Percentiles rank a stretch among this genome's conserved stretches.
Evolutionary conservation across 2,329 filamentous ascomycete genomes (phyloP).

Genomic region (Phaeosphaeriaceae sp.): DNA sequence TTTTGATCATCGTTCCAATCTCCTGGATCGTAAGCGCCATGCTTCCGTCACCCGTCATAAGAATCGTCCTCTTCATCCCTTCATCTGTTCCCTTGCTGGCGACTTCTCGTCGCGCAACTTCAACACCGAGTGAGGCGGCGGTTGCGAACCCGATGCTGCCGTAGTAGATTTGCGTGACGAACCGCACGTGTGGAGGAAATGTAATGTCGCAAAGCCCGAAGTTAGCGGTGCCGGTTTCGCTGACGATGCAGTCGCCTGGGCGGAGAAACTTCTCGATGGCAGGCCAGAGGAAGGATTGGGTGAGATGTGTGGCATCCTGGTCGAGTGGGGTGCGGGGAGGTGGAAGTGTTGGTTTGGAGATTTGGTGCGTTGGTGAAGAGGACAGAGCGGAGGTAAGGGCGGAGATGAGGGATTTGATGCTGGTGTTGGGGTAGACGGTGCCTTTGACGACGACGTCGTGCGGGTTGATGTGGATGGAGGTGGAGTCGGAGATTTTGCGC

Average conservation of each 20-base stretch:
- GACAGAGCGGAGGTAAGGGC: slow-evolving; percentile 35
- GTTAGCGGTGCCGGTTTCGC: slow-evolving; percentile 52
- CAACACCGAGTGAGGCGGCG: slow-evolving; percentile 51
- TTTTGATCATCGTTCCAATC: slow-evolving; percentile 66
- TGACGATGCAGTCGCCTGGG: slow-evolving; percentile 48
- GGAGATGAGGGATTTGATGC: slow-evolving; percentile 48
- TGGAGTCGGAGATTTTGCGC: slow-evolving; percentile 37
- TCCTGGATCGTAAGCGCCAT: slow-evolving; percentile 73
- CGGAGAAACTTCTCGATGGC: slow-evolving; percentile 47
- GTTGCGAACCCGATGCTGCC: slow-evolving; percentile 54
- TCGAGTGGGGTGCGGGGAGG: slow-evolving; percentile 39
- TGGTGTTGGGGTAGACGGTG: slow-evolving; percentile 37
- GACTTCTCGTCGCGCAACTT: slow-evolving; percentile 59
- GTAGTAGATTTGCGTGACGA: slow-evolving; percentile 53
- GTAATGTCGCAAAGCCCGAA: slow-evolving; percentile 48
- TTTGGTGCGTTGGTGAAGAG: slow-evolving; percentile 25
- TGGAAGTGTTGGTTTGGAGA: slow-evolving; percentile 34
- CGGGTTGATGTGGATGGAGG: slow-evolving; percentile 47
- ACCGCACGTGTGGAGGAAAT: slow-evolving; percentile 37
- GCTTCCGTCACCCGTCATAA: slow-evolving; percentile 69
- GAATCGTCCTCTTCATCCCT: slow-evolving; percentile 54
- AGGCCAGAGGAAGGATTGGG: slow-evolving; percentile 54
- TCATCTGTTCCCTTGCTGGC: neutral
- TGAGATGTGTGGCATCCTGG: slow-evolving; percentile 46
- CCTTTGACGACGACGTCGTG: slow-evolving; percentile 46